Evolutionary conservation across 331 rosid genomes (phyloP).

Genomic region (Stylosanthes scabra): DNA sequence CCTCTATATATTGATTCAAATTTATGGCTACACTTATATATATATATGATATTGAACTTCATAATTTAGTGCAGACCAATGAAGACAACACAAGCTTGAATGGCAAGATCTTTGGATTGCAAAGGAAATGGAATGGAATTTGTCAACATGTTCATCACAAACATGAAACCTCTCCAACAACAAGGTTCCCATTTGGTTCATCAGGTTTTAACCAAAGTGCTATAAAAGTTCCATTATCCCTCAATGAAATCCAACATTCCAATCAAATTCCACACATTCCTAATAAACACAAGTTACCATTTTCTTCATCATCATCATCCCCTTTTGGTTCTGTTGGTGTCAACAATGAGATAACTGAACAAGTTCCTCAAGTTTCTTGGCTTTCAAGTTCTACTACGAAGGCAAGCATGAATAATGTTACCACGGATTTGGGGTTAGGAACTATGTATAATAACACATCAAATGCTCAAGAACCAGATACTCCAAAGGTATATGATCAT

Average conservation of each 20-base stretch:
- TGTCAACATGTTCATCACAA: slow-evolving; percentile 64
- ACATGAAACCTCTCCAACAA: slow-evolving; percentile 47
- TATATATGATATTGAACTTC: slow-evolving; percentile 52
- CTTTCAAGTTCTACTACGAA: too few relatives aligned
- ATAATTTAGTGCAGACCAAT: slow-evolving; percentile 74
- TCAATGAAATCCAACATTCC: slow-evolving; percentile 44
- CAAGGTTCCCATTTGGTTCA: slow-evolving; percentile 48
- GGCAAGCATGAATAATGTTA: slow-evolving; percentile 39
- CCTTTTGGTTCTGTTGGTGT: slow-evolving; percentile 41
- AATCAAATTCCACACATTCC: slow-evolving; percentile 42
- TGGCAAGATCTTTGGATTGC: slow-evolving; percentile 55
- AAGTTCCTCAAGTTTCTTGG: slow-evolving; percentile 38
- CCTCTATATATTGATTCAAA: slow-evolving; percentile 6
- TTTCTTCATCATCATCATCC: slow-evolving; percentile 44
- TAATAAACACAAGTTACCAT: slow-evolving; percentile 43
- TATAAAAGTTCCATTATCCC: slow-evolving; percentile 48
- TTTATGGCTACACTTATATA: slow-evolving; percentile 37
- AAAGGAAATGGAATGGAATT: slow-evolving; percentile 77
- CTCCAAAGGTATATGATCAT: slow-evolving; percentile 48
- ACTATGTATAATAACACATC: slow-evolving; percentile 60
- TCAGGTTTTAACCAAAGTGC: slow-evolving; percentile 49
- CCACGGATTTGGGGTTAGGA: slow-evolving; percentile 97
- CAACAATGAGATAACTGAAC: slow-evolving; percentile 38
- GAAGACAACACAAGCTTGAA: slow-evolving; percentile 57
- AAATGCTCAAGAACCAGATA: slow-evolving; percentile 52